Base-by-base conservation (phyloP, 257 asterid species). In the Cordia subcordata region DNA sequence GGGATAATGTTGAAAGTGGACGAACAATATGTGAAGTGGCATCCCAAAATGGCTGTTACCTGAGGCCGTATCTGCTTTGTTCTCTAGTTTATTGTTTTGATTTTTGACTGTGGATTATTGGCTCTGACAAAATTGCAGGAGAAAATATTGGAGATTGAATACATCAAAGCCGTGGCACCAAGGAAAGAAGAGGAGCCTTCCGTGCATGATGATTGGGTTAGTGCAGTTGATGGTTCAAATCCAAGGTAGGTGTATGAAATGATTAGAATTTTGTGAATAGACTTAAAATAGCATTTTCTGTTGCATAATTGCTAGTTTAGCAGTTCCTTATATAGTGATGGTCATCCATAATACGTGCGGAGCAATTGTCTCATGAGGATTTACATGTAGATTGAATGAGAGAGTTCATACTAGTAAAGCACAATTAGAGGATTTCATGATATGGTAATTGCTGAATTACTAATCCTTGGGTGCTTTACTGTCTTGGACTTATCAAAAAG, bases 201-300 rank as follows among this genome's bases (percentile, higher is more conserved):
- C 52, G 66, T 79, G 57, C 97, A 93, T 62, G 96, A 80, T 53
- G 99, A 93, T 65, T 93, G 99, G 99, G 95, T 93, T 68, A 93
- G 99, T 67, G 86, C 97, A 20, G 84, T 93, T 71, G 97, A 93
- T 72, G 95, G 96, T 71, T 89, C 99, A 58, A 71, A 66, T 56
- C 73, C 85, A 16, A 63, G 88, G 99, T 93, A 62, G 70, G 83
- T 62, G 32, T 56, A 62, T 51, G 21, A 58, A 58, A 32, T n/a
- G n/a, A 9, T 10, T 15, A 4, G 10, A 15, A 37, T 19, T 8
- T 12, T 45, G n/a, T 8, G 0, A 47, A 20, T 15, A 8, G 13
- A 0, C 54, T 49, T 17, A 3, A 16, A 49, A 16, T 22, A 49
- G 11, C 10, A 9, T 27, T 27, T 27, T 27, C 35, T 27, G 35